phyloP scores from a whole-genome alignment of 2,329 filamentous ascomycete genomes.

The Ascocoryne sarcoides region DNA sequence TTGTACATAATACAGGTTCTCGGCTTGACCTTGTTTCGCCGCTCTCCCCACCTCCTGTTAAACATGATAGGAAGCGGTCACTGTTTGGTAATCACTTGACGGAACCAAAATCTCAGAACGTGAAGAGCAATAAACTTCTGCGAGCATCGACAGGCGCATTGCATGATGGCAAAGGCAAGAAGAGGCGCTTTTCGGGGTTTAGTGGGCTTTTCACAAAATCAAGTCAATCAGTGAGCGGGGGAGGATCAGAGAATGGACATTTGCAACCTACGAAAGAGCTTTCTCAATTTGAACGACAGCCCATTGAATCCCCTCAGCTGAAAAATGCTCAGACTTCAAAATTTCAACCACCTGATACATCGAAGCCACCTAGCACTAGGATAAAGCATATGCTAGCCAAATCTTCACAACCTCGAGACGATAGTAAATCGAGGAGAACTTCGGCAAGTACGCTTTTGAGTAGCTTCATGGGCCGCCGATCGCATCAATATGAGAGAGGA shows the following conservation, averaged over 20 bases:
- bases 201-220: slow-evolving; percentile 21
- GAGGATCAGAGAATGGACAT: background rate
- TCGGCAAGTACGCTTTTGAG: slow-evolving; percentile 21
- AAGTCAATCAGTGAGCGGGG: slow-evolving; percentile 2
- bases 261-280: slow-evolving; percentile 11
- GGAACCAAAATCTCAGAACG: no score
- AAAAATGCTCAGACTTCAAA: background rate
- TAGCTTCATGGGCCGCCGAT: slow-evolving; percentile 19
- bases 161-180: slow-evolving; percentile 24
- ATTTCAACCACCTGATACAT: background rate
- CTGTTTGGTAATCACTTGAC: slow-evolving; percentile 28
- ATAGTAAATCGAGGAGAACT: slow-evolving; percentile 16
- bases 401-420: slow-evolving; percentile 4
- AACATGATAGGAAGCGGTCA: slow-evolving; percentile 33
- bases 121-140: slow-evolving; percentile 24
- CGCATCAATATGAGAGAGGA: slow-evolving; percentile 15
- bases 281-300: slow-evolving; percentile 12
- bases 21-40: slow-evolving; percentile 21
- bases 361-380: background rate
- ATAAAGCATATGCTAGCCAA: slow-evolving; percentile 1
- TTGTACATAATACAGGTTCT: slow-evolving; percentile 23
- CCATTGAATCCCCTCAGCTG: slow-evolving; percentile 7
- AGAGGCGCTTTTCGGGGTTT: slow-evolving; percentile 38
- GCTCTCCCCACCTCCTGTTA: slow-evolving; percentile 11
- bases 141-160: slow-evolving; percentile 16